Base-by-base conservation (phyloP, 164 flowering plant genomes). In the Aristolochia fimbriata region DNA sequence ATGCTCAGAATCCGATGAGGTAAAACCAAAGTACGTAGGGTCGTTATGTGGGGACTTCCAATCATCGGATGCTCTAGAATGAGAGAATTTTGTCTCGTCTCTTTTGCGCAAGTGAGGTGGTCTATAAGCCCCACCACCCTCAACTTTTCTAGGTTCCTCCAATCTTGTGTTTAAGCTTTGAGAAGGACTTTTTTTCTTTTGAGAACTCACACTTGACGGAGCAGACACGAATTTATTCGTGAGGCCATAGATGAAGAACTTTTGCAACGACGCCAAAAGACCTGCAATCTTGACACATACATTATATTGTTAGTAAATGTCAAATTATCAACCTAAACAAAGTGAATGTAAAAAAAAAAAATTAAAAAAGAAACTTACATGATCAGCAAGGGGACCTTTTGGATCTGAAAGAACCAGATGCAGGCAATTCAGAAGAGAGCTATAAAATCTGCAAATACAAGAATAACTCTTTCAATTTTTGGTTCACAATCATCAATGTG, bases 1-100 rank as follows among this genome's bases (percentile, higher is more conserved):
- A 62, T 69, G 83, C 63, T 93, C 98, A n/a, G 98, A 93, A 76
- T 93, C 98, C 41, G 97, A 89, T 54, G 94, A 84, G n/a, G 77
- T 57, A 62, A 70, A 63, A 59, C 73, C 79, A 60, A 52, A 53
- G 1, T 41, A 47, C 51, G 81, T 71, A 60, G 74, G 61, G 59
- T 74, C 88, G 57, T 70, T 64, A 58, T 70, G 81, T 16, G 82
- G 70, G 17, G 62, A 67, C 69, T 63, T 60, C 51, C 57, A 66
- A 62, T 73, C 51, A 59, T 69, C 74, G 62, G 61, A 54, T 55
- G 68, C 70, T 59, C 60, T 74, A 2, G 33, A 60, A 59, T 56
- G 67, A 66, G 68, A 77, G 64, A 54, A 21, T 59, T 63, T 70
- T 24, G 25, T 55, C 48, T 60, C 63, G 30, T 75, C 82, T 66